These are phyloP conservation scores for Colletotrichum truncatum DNA, from an alignment of 2,329 filamentous ascomycete species.

Conservation along the genomic window DNA sequence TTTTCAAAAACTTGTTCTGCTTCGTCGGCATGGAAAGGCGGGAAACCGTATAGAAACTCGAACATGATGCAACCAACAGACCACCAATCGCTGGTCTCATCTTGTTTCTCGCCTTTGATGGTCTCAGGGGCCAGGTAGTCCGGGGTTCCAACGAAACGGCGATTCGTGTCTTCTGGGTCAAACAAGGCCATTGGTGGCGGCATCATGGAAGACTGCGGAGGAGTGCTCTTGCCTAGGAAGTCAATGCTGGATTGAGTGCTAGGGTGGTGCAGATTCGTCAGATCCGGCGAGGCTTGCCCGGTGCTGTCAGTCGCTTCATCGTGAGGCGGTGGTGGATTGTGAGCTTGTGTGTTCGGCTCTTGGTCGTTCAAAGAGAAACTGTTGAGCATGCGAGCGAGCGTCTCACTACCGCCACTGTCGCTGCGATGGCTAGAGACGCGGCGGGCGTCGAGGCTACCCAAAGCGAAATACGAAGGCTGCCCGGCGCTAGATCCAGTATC, in stretches of 20 bases:
- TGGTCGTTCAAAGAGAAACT: slow-evolving; percentile 78
- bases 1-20: slow-evolving; percentile 97
- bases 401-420: slow-evolving; percentile 92
- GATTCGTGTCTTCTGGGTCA: slow-evolving; percentile 91
- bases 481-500: slow-evolving; percentile 69
- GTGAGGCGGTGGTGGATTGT: slow-evolving; percentile 66
- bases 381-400: slow-evolving; percentile 82
- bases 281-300: slow-evolving; percentile 79
- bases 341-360: slow-evolving; percentile 49
- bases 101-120: slow-evolving; percentile 92
- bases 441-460: slow-evolving; percentile 70
- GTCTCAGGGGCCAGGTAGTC: slow-evolving; percentile 98
- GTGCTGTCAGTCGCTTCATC: slow-evolving; percentile 81
- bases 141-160: slow-evolving; percentile 94
- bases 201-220: slow-evolving; percentile 77
- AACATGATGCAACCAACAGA: slow-evolving; percentile 98
- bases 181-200: slow-evolving; percentile 94
- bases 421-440: slow-evolving; percentile 80
- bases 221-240: slow-evolving; percentile 66
- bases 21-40: slow-evolving; percentile 90
- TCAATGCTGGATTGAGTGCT: slow-evolving; percentile 52
- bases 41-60: slow-evolving; percentile 92
- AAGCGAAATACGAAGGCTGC: slow-evolving; percentile 93
- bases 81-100: slow-evolving; percentile 99
- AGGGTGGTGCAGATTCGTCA: slow-evolving; percentile 70